Evolutionary conservation across 2,329 filamentous ascomycete species (phyloP), one percentile per base, ranked within the genome.

Genomic region (Onygenales sp.): DNA sequence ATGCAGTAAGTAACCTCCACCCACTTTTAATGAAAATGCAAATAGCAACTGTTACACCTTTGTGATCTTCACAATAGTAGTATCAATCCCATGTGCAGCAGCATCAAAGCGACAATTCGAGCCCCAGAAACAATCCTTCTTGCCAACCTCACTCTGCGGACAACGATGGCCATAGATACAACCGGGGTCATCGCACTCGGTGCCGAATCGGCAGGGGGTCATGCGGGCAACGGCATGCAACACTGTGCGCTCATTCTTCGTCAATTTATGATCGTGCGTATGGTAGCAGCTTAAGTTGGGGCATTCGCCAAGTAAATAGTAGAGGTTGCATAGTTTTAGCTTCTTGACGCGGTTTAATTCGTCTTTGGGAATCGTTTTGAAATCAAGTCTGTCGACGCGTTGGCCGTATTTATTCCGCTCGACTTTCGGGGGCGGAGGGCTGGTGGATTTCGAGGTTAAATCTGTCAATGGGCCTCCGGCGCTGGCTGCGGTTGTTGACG

Each of bases 121-220:
- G 11, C 77, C 78, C 66, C 80, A 82, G 59, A 78, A 77, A 62
- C 82, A 84, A 14, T 72, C 74, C 62, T 77, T 77, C 49, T 69
- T 73, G 39, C 77, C 77, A 32, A 74, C 71, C 54, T 74, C 68
- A 36, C 71, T 73, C 56, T 79, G 78, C 14, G 80, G 79, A 61
- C 81, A 85, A 37, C 78, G 75, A 65, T 85, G 82, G 21, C 82
- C 82, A 61, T 83, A 84, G 50, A 84, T 83, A 66, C 82, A 85
- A 54, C 77, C 77, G 1, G 74, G 64, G 55, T 84, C 81, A 49
- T 79, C 72, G 60, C 82, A 85, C 11, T 73, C 73, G 49, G 75
- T 72, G 9, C 80, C 80, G 60, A 79, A 78, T 53, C 74, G 74
- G 62, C 82, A 85, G 27, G 81, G 80, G 3, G 79, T 81, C 79